phyloP scores from a whole-genome alignment of 345 rosid species.

The Triadica sebifera region DNA sequence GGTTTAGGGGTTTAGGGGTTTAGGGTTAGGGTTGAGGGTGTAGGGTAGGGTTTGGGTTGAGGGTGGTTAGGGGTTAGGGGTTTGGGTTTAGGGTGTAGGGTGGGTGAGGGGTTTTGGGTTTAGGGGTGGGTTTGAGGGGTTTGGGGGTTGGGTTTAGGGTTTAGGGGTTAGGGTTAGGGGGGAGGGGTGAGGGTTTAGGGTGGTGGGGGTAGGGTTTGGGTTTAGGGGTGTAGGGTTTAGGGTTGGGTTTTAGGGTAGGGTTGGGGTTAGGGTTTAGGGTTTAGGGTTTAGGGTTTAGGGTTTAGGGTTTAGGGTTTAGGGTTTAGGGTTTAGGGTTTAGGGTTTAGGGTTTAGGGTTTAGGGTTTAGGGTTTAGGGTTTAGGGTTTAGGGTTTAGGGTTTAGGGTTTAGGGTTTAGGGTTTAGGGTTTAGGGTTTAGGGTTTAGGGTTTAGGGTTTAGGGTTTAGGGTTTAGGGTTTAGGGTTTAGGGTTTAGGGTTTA shows the following conservation, averaged over 20 bases:
- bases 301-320: slow-evolving; percentile 13
- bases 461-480: slow-evolving; percentile 17
- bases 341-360: slow-evolving; percentile 6
- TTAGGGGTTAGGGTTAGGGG: slow-evolving; percentile 7
- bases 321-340: background rate
- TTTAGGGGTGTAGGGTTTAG: slow-evolving; percentile 6
- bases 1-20: slow-evolving; percentile 11
- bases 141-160: slow-evolving; percentile 16
- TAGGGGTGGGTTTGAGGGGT: slow-evolving; percentile 1
- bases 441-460: slow-evolving; percentile 15
- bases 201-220: background rate
- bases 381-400: slow-evolving; percentile 17
- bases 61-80: slow-evolving; percentile 10
- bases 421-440: slow-evolving; percentile 16
- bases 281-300: slow-evolving; percentile 14
- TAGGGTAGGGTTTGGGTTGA: slow-evolving; percentile 6
- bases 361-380: slow-evolving; percentile 16
- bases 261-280: background rate
- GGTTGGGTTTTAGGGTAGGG: background rate
- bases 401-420: slow-evolving; percentile 1
- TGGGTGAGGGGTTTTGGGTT: background rate
- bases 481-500: slow-evolving; percentile 20
- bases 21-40: slow-evolving; percentile 8
- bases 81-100: background rate
- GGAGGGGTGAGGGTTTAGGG: slow-evolving; percentile 5